Evolutionary conservation across 2,329 filamentous ascomycete species (phyloP), one percentile per base, ranked within the genome.

Genomic region (Leptosphaerulina australis): DNA sequence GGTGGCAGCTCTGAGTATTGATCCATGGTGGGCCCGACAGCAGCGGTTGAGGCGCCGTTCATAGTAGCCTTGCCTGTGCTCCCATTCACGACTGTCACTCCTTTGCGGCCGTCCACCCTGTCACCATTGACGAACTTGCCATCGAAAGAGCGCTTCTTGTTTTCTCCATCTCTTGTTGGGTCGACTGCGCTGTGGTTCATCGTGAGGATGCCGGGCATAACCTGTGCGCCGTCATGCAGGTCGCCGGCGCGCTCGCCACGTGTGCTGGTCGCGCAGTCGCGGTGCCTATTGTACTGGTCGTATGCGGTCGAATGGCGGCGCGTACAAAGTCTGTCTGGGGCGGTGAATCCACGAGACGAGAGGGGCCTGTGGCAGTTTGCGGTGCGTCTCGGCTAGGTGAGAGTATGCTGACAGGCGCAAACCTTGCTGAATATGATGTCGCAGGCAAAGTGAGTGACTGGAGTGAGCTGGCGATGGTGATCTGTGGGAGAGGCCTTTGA

Each of bases 161-260:
- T 63, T 6, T 68, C 59, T 41, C 58, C 64, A 34, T 71, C 63
- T 56, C 63, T 65, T 60, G 53, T 48, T 51, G 59, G 55, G 44
- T 72, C 64, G 56, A 65, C 68, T 60, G 69, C 71, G 69, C 71
- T 74, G 60, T 75, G 63, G 60, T 77, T 73, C 78, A 79, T 80
- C 59, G 71, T 72, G 66, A 78, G 66, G 62, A 77, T 67, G 59
- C 77, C 77, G 59, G 77, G 77, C 77, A 80, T 80, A 66, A 58
- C 74, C 69, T 63, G 64, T 51, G 59, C 58, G 53, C 51, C 58
- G 59, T 66, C 58, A 55, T 59, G 60, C 59, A 61, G 58, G 58
- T 56, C 63, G 55, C 55, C 54, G 58, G 60, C 66, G 64, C 66
- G 60, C 63, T 64, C 68, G 62, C 67, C 65, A 55, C 63, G 36